Conservation (phyloP, 1,284 basidiomycete species). For the Thecaphora thlaspeos region DNA sequence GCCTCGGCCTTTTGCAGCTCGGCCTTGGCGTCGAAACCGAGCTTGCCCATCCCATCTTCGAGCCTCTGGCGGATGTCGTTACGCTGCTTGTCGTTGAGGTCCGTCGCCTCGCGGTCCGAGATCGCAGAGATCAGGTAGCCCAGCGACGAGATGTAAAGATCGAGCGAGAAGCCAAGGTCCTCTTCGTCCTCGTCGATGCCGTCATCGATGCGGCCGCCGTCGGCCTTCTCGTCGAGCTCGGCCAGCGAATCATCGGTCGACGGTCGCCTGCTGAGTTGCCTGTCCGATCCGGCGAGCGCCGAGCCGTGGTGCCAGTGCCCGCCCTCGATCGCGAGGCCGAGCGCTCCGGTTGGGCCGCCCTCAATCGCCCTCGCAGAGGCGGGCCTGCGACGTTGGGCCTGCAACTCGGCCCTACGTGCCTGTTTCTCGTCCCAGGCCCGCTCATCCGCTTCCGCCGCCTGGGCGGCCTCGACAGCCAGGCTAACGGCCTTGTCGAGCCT, state of each 20-base stretch:
- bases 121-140: constrained; percentile 40
- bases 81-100: constrained; percentile 21
- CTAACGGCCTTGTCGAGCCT: constrained; percentile 41
- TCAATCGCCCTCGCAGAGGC: no score
- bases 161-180: constrained; percentile 34
- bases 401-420: constrained; percentile 3
- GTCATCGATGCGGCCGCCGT: background rate
- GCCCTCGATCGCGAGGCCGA: background rate
- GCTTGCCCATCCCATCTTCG: constrained; percentile 32
- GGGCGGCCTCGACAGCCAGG: constrained; percentile 38
- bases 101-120: constrained; percentile 26
- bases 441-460: constrained; percentile 40
- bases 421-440: constrained; percentile 18
- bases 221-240: no score
- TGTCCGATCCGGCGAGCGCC: no score
- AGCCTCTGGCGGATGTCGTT: constrained; percentile 22
- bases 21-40: constrained; percentile 27
- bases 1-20: constrained; percentile 20
- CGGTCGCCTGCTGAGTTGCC: no score
- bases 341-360: no score
- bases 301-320: background rate
- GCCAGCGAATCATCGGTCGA: no score
- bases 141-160: constrained; percentile 39
- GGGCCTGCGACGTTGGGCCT: background rate
- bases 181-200: constrained; percentile 16